Evolutionary conservation across 1,139 yeast species (phyloP).

Genomic region (Scheffersomyces insectosa): DNA sequence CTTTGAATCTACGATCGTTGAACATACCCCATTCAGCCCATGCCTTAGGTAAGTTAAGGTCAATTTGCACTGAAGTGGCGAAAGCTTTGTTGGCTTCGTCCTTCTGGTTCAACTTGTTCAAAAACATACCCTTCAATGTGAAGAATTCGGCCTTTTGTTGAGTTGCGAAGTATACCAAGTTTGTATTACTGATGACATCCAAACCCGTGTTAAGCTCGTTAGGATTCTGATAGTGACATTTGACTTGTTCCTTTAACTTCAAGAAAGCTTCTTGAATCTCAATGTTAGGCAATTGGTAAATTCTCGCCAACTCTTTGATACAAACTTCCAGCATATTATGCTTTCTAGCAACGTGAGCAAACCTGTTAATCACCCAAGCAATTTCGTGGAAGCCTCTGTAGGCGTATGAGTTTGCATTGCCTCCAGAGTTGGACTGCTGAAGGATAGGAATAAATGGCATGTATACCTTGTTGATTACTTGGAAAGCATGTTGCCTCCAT

Average conservation of each 20-base stretch:
- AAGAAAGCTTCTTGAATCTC: constrained; percentile 98
- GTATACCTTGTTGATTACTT: constrained; percentile 92
- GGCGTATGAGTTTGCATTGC: constrained; percentile 85
- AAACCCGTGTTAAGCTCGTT: constrained; percentile 90
- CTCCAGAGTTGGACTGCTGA: constrained; percentile 71
- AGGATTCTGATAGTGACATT: constrained; percentile 89
- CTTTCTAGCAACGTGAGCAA: constrained; percentile 97
- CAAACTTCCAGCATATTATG: constrained; percentile 98
- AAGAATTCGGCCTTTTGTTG: constrained; percentile 98
- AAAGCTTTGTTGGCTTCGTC: constrained; percentile 98
- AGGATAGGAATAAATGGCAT: constrained; percentile 88
- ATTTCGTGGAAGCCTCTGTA: constrained; percentile 98
- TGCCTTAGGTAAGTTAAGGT: constrained; percentile 90
- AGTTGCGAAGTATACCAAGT: constrained; percentile 91
- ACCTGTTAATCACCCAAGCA: constrained; percentile 97
- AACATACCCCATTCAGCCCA: constrained; percentile 99
- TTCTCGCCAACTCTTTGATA: constrained; percentile 86
- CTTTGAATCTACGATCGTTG: constrained; percentile 86
- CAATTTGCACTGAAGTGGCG: constrained; percentile 96
- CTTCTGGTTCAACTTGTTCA: constrained; percentile 82
- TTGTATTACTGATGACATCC: constrained; percentile 95
- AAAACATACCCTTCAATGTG: constrained; percentile 95
- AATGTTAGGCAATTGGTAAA: constrained; percentile 93
- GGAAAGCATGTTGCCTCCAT: constrained; percentile 98
- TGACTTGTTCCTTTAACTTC: constrained; percentile 94